Base-by-base conservation (phyloP, 495 filamentous ascomycete species). In the Hamigera avellanea region DNA sequence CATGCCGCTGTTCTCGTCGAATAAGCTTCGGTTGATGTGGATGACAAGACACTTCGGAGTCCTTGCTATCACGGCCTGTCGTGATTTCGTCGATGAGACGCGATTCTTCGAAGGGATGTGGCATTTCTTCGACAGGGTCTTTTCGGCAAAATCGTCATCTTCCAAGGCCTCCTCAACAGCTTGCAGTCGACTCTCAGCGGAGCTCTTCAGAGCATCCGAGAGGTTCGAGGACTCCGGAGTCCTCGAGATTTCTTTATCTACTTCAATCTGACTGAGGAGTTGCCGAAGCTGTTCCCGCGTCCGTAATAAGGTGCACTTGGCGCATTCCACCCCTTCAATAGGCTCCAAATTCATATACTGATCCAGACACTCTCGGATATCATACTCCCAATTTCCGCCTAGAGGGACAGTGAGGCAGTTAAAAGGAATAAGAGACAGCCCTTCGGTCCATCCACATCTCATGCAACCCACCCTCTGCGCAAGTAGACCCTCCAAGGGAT, bases 401-500 rank as follows among this genome's bases (percentile, higher is more conserved):
- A 95, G 70, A 25, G 75, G 81, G 0, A 99, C 73, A 5, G 93
- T 95, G 35, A 99, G 61, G 52, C 86, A 95, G 46, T 93, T 95
- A 67, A 95, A 96, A 0, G 86, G 86, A 27, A 85, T 88, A 46
- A 95, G 69, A 8, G 79, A 81, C 21, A 96, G 66, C 2, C 86
- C 85, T 45, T 93, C 85, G 1, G 85, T 85, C 56, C 80, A 83
- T 9, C 86, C 84, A 53, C 93, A 99, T 18, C 62, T 58, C 36
- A 83, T 79, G 53, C 93, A 99, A 1, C 83, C 85, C 3, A 96
- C 89, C 19, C 91, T 68, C 54, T 96, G 88, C 0, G 87, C 91
- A 15, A 86, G 66, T 10, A 95, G 59, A 0, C 93, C 93, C 52
- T 95, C 86, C 1, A 99, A 64, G 2, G 93, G 93, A 45, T 80